Evolutionary conservation across 768 basidiomycete genomes (phyloP), one percentile per base, ranked within the genome.

Genomic region (Mycena albidolilacea): DNA sequence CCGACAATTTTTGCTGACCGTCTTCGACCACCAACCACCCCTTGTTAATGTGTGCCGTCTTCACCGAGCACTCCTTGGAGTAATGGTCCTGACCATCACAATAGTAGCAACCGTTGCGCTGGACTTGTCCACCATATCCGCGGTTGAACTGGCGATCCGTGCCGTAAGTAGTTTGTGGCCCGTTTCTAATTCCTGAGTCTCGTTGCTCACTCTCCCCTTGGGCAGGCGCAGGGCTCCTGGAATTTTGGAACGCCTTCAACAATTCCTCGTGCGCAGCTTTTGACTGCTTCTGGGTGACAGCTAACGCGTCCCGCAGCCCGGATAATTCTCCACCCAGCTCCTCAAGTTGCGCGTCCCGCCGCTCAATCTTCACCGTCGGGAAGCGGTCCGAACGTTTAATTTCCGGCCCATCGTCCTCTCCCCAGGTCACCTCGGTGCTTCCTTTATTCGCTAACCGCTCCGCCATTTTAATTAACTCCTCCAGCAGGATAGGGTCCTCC

Each of bases 401-500:
- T 8, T 64, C 70, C 3, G 41, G 55, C 2, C 6, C 30, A 30
- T 30, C 41, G 23, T 71, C 69, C 0, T 38, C 43, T 10, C 52
- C 43, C 61, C 62, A 64, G 1, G 58, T 54, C 3, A 17, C 43
- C 6, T 71, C 70, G 2, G 41, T 39, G 4, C 70, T 37, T 0
- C 64, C 70, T 11, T 5, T 60, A 21, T 30, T 59, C 7, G 70
- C 64, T 23, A 71, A 35, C 0, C 64, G 57, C 14, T 71, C 70
- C 0, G 70, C 70, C 57, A 71, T 59, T 3, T 60, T 52, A 17
- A 71, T 43, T 4, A 71, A 35, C 23, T 71, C 70, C 1, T 67
- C 64, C 19, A 71, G 43, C 1, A 46, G 37, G 9, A 64, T 64
- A 2, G 70, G 70, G 21, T 71, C 70, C 14, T 71, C 70, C 21